These are phyloP conservation scores for Trichoderma brevicompactum DNA, from an alignment of 2,329 filamentous ascomycete species.

Conservation along the genomic window DNA sequence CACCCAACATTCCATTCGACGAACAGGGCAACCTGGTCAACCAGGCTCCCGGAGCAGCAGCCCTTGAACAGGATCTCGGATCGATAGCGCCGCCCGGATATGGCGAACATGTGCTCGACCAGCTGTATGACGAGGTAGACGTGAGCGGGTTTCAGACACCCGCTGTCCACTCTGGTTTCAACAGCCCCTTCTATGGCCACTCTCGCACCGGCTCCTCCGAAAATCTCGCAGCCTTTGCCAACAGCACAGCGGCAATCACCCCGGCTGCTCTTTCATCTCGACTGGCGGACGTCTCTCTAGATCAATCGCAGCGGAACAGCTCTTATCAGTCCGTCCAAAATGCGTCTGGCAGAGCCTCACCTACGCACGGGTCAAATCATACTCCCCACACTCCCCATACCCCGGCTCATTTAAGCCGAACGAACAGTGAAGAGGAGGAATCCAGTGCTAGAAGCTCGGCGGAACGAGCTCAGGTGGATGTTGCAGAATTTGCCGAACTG, in stretches of 20 bases:
- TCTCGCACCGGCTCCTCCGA: constrained; percentile 80
- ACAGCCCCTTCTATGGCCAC: constrained; percentile 75
- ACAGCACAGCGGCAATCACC: constrained; percentile 40
- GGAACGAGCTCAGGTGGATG: constrained; percentile 60
- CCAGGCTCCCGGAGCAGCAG: constrained; percentile 57
- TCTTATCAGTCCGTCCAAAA: constrained; percentile 53
- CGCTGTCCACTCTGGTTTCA: constrained; percentile 70
- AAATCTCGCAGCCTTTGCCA: constrained; percentile 65
- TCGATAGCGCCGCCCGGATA: constrained; percentile 88
- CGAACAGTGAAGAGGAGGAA: constrained; percentile 57
- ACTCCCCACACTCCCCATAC: constrained; percentile 47
- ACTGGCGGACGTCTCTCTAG: constrained; percentile 70
- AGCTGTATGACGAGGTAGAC: constrained; percentile 87
- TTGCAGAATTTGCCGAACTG: constrained; percentile 65
- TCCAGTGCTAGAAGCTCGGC: constrained; percentile 59
- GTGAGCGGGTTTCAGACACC: constrained; percentile 80
- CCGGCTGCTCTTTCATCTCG: constrained; percentile 64
- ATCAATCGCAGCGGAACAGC: constrained; percentile 51
- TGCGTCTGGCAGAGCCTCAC: constrained; percentile 50
- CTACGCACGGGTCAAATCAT: constrained; percentile 45
- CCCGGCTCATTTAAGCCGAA: constrained; percentile 56
- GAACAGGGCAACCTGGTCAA: constrained; percentile 80
- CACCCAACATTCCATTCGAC: constrained; percentile 86
- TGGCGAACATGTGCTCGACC: constrained; percentile 85
- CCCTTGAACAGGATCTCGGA: constrained; percentile 56